Evolutionary conservation across 1,284 basidiomycete genomes (phyloP).

Genomic region (Mycena sp.): DNA sequence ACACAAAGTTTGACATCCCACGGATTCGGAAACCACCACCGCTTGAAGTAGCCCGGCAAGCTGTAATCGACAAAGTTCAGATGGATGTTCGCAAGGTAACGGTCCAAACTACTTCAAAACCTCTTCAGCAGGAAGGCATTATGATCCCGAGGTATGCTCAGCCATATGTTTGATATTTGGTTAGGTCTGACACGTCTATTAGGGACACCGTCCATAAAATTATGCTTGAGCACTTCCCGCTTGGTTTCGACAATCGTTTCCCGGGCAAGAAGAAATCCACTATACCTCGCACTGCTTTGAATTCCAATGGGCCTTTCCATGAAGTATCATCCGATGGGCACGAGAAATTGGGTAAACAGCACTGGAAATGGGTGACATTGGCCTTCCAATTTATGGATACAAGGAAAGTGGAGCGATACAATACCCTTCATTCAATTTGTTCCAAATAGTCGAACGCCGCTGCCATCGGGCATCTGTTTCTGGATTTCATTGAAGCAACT

Average conservation of each 20-base stretch:
- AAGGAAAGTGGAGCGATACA: slow-evolving; percentile 36
- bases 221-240: slow-evolving; percentile 15
- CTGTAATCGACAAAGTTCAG: slow-evolving; percentile 9
- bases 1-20: slow-evolving; percentile 1
- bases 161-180: neutral
- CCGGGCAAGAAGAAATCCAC: slow-evolving; percentile 28
- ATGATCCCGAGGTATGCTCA: slow-evolving; percentile 12
- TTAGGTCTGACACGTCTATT: neutral
- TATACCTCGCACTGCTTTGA: slow-evolving; percentile 24
- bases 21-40: slow-evolving; percentile 1
- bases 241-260: slow-evolving; percentile 25
- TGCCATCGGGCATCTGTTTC: slow-evolving; percentile 37
- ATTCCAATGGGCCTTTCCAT: slow-evolving; percentile 33
- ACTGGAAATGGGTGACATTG: slow-evolving; percentile 36
- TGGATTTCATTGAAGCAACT: slow-evolving; percentile 14
- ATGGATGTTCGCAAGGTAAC: neutral
- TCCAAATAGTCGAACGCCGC: slow-evolving; percentile 31
- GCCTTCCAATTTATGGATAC: slow-evolving; percentile 35
- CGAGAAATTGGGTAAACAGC: slow-evolving; percentile 38
- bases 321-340: slow-evolving; percentile 39
- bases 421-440: slow-evolving; percentile 27
- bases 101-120: slow-evolving; percentile 14
- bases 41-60: slow-evolving; percentile 1
- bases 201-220: slow-evolving; percentile 27
- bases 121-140: neutral